A percentile compares a stretch with the other conserved stretches of the same genome.
Conservation (phyloP, 2,329 filamentous ascomycete species). For the Thermomyces lanuginosus region DNA sequence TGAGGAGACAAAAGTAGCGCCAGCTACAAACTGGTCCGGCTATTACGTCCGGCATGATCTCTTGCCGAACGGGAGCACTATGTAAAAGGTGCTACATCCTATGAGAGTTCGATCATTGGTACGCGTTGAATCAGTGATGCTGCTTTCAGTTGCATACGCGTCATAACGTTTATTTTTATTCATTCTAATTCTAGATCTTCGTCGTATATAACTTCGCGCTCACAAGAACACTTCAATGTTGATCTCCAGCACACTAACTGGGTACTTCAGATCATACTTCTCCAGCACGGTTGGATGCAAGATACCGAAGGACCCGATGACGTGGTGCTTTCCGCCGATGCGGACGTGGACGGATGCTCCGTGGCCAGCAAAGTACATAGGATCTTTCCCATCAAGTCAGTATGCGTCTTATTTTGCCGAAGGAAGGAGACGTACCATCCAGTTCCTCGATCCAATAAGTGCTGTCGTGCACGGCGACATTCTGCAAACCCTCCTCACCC, state of each 20-base stretch:
- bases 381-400: conserved; percentile 28
- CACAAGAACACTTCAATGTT: conserved; percentile 87
- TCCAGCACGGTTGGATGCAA: conserved; percentile 84
- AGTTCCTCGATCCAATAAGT: conserved; percentile 93
- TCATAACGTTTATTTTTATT: too few relatives aligned
- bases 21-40: too few relatives aligned
- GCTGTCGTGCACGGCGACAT: conserved; percentile 41
- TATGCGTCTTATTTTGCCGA: background rate
- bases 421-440: conserved; percentile 37
- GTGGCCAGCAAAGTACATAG: conserved; percentile 83
- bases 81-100: too few relatives aligned
- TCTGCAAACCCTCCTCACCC: conserved; percentile 52
- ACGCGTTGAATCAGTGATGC: too few relatives aligned
- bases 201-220: too few relatives aligned
- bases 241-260: conserved; percentile 84
- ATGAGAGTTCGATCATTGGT: too few relatives aligned
- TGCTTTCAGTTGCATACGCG: too few relatives aligned
- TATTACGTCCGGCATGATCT: too few relatives aligned
- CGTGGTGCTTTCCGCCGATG: conserved; percentile 53
- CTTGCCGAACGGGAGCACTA: too few relatives aligned
- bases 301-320: conserved; percentile 84
- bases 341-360: conserved; percentile 71
- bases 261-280: conserved; percentile 84
- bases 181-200: too few relatives aligned
- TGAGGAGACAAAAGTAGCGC: too few relatives aligned